These are phyloP conservation scores for Trichoderma erinaceum DNA, from an alignment of 495 filamentous ascomycete species.

Conservation along the genomic window DNA sequence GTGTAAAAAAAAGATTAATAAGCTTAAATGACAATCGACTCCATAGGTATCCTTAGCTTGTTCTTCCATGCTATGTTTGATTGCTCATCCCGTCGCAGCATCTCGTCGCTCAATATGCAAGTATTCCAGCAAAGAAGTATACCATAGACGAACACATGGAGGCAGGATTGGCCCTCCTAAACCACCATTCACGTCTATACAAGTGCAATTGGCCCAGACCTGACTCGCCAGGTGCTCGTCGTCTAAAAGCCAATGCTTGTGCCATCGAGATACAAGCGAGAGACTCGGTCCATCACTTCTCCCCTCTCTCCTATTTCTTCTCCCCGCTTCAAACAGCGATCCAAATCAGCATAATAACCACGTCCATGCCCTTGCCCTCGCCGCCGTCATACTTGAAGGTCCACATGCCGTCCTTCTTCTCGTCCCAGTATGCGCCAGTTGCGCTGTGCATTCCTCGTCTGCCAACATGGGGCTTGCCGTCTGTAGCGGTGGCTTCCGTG, in stretches of 20 bases:
- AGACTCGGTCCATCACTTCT: background rate
- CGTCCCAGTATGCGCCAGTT: slow-evolving; percentile 93
- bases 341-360: slow-evolving; percentile 90
- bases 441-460: slow-evolving; percentile 94
- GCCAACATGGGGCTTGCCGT: slow-evolving; percentile 58
- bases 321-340: slow-evolving; percentile 49
- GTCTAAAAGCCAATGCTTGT: background rate
- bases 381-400: slow-evolving; percentile 88
- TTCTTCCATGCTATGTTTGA: background rate
- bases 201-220: background rate
- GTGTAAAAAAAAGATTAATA: background rate
- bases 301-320: background rate
- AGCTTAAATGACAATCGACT: slow-evolving; percentile 9
- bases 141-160: background rate
- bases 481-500: slow-evolving; percentile 32
- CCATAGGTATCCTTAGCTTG: slow-evolving; percentile 2
- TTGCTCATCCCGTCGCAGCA: background rate
- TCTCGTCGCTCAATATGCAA: slow-evolving; percentile 5
- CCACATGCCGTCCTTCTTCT: slow-evolving; percentile 96
- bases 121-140: background rate
- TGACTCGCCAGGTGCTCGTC: background rate
- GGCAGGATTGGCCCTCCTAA: background rate
- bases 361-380: slow-evolving; percentile 79
- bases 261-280: background rate
- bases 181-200: background rate